A percentile compares a stretch with the other conserved stretches of the same genome.
phyloP scores from a whole-genome alignment of 116 monocot species.

The Posidonia oceanica region DNA sequence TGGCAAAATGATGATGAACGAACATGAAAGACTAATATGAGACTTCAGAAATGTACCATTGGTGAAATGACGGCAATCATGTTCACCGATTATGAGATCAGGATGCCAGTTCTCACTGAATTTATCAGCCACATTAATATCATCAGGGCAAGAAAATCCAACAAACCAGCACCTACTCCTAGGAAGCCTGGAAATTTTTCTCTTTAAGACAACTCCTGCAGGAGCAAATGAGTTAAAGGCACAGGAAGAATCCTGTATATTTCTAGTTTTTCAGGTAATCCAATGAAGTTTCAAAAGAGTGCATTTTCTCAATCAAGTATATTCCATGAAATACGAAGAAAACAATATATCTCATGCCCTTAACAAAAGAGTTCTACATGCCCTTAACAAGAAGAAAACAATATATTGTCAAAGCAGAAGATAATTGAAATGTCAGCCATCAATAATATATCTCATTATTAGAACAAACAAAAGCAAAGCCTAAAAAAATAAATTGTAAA shows the following conservation, averaged over 20 bases:
- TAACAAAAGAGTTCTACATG: too few relatives aligned
- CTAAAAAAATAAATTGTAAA: too few relatives aligned
- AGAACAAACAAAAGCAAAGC: too few relatives aligned
- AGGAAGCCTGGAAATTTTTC: constrained; percentile 43
- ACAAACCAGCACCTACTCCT: constrained; percentile 72
- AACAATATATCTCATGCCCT: too few relatives aligned
- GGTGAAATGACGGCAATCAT: constrained; percentile 77
- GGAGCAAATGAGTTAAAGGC: not conserved
- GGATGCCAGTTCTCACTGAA: constrained; percentile 61
- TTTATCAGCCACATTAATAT: constrained; percentile 29
- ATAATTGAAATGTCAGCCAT: too few relatives aligned
- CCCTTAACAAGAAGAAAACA: too few relatives aligned
- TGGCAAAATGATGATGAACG: not conserved
- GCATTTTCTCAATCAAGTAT: too few relatives aligned
- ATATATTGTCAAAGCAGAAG: too few relatives aligned
- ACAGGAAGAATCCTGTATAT: not conserved
- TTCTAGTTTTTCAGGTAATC: not conserved
- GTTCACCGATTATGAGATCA: constrained; percentile 51
- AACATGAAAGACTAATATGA: not conserved
- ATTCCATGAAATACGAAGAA: too few relatives aligned
- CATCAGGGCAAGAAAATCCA: constrained; percentile 33
- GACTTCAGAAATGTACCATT: constrained; percentile 24
- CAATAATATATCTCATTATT: too few relatives aligned
- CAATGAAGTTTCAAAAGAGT: too few relatives aligned
- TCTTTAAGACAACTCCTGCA: constrained; percentile 59